Base-by-base conservation (phyloP, 371 early-diverging fungal genomes). In the Zopfochytrium polystomum region DNA sequence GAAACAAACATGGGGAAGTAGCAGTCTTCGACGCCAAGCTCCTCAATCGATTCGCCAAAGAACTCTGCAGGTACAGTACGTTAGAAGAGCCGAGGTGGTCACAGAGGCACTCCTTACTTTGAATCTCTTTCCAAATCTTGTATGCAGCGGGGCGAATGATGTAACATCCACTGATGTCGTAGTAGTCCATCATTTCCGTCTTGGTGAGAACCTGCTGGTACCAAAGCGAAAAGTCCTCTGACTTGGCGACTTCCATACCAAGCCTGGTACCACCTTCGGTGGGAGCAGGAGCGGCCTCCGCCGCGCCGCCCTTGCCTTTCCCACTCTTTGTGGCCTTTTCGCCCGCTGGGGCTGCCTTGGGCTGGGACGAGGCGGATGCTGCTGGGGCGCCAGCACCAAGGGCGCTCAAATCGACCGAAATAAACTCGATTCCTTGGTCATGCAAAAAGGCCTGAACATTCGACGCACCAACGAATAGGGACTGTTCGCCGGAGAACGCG, bases 1-100 rank as follows among this genome's bases (percentile, higher is more conserved):
- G 99, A 88, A 15, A 99, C 95, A 73, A 99, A 96, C 98, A 99
- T 97, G 63, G 99, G 99, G 87, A 99, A 99, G 77, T 98, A 99
- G 65, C 91, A 89, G 75, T 98, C 94, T 70, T 96, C 92, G 23
- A 99, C 97, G 48, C 96, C 98, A 75, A 94, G 70, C 55, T 92
- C 87, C 63, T 88, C 87, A 68, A 99, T 99, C 32, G 82, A 87
- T 18, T 66, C 83, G 60, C 92, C 95, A 73, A 99, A 96, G 82
- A 91, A 98, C 62, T 84, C 87, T 86, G 76, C 57, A 29, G 68
- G 67, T 27, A 65, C 34, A 30, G 11, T 22, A 57, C 30, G 23
- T 29, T 38, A 34, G 62, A 52, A 0, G 15, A 46, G 25, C 35
- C 13, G 45, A 52, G 27, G 42, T 42, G 54, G 35, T 20, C 42